These are phyloP conservation scores for Phaffia rhodozyma DNA, from an alignment of 1,284 basidiomycete species.

Conservation along the genomic window DNA sequence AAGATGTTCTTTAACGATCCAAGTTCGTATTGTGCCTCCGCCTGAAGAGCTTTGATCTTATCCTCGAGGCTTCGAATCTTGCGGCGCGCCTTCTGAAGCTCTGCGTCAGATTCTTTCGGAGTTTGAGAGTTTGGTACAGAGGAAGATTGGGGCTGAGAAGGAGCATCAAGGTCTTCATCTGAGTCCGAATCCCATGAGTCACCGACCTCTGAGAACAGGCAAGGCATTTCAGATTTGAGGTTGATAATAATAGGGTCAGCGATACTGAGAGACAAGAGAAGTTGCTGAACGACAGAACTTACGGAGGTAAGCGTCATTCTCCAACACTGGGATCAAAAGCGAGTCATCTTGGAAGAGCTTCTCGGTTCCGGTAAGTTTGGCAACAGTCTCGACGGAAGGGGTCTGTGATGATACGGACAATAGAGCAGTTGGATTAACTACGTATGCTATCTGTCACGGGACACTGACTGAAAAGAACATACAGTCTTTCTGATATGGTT, in stretches of 20 bases:
- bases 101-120: not conserved
- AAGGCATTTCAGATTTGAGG: not conserved
- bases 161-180: slow-evolving; percentile 9
- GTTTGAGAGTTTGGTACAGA: not conserved
- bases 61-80: slow-evolving; percentile 15
- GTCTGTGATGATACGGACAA: not conserved
- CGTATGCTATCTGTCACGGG: too few relatives aligned
- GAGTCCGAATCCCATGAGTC: slow-evolving; percentile 7
- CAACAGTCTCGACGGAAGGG: not conserved
- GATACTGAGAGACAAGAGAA: slow-evolving; percentile 9
- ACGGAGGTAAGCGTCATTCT: slow-evolving; percentile 83
- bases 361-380: slow-evolving; percentile 32
- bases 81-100: slow-evolving; percentile 9
- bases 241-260: not conserved
- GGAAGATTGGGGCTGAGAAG: not conserved
- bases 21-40: slow-evolving; percentile 3
- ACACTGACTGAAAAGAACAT: slow-evolving; percentile 15
- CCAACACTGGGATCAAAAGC: slow-evolving; percentile 62
- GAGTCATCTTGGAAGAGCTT: slow-evolving; percentile 57
- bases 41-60: slow-evolving; percentile 12
- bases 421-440: not conserved
- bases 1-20: not conserved
- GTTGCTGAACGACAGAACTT: slow-evolving; percentile 28
- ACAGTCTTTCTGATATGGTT: slow-evolving; percentile 73
- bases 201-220: not conserved